These are phyloP conservation scores for Microsporum canis DNA, from an alignment of 2,329 filamentous ascomycete species.

Conservation along the genomic window DNA sequence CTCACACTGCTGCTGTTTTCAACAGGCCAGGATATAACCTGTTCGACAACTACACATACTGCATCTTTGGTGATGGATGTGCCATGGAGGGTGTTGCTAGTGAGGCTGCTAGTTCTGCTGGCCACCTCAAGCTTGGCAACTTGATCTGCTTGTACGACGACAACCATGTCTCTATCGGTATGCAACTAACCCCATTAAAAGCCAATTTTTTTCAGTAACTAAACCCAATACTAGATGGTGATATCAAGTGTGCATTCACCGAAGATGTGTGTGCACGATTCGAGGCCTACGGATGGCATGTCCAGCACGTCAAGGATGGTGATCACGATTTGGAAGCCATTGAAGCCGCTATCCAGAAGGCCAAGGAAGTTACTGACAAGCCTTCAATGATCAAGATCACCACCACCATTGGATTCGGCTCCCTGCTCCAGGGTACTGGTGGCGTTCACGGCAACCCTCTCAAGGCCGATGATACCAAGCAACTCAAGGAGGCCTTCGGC, in stretches of 20 bases:
- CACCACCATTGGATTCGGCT: constrained; percentile 96
- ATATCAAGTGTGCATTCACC: constrained; percentile 92
- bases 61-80: constrained; percentile 95
- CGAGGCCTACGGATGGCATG: constrained; percentile 95
- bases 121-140: constrained; percentile 95
- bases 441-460: constrained; percentile 93
- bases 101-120: constrained; percentile 84
- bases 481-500: constrained; percentile 89
- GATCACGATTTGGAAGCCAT: constrained; percentile 80
- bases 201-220: constrained; percentile 34
- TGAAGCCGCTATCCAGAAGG: constrained; percentile 75
- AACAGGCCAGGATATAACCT: constrained; percentile 93
- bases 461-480: constrained; percentile 86
- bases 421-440: constrained; percentile 81
- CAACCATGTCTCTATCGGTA: constrained; percentile 85
- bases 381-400: constrained; percentile 91
- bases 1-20: constrained; percentile 79
- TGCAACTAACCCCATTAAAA: constrained; percentile 18
- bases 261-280: constrained; percentile 94
- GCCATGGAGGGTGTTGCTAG: constrained; percentile 95
- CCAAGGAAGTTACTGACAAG: constrained; percentile 85
- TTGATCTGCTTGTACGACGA: constrained; percentile 95
- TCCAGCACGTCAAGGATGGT: constrained; percentile 70
- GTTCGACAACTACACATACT: constrained; percentile 93
- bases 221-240: constrained; percentile 54